Evolutionary conservation across 208 protist species (phyloP).

Genomic region (Trichomonas tenax): DNA sequence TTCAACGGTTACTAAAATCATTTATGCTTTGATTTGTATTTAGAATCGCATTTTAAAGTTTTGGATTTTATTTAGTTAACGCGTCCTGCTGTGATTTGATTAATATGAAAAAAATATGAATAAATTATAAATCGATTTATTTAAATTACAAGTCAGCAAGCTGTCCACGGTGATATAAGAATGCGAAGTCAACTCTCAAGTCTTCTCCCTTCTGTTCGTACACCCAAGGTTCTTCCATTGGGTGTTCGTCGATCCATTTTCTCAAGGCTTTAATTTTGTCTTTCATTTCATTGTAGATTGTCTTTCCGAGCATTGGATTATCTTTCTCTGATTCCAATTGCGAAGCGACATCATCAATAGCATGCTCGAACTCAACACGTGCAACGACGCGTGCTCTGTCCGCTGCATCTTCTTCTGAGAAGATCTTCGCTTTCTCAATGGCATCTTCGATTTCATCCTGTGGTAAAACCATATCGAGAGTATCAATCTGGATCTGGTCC

Average conservation of each 20-base stretch:
- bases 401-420: conserved; percentile 60
- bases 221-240: not conserved
- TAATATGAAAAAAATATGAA: no score
- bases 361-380: conserved; percentile 57
- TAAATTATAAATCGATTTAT: no score
- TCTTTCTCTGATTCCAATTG: not conserved
- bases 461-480: conserved; percentile 72
- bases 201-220: not conserved
- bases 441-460: conserved; percentile 77
- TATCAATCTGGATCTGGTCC: conserved; percentile 88
- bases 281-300: not conserved
- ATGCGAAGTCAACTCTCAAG: not conserved
- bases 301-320: not conserved
- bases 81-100: no score
- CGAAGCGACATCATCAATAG: not conserved
- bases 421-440: conserved; percentile 69
- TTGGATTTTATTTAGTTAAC: no score
- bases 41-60: no score
- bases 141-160: not conserved
- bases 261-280: not conserved
- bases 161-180: not conserved
- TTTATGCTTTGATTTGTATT: no score
- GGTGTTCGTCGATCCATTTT: not conserved
- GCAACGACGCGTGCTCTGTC: conserved; percentile 51
- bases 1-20: no score